These are phyloP conservation scores for Nowakowskiella sp. DNA, from an alignment of 192 early-diverging fungal species.

Conservation along the genomic window DNA sequence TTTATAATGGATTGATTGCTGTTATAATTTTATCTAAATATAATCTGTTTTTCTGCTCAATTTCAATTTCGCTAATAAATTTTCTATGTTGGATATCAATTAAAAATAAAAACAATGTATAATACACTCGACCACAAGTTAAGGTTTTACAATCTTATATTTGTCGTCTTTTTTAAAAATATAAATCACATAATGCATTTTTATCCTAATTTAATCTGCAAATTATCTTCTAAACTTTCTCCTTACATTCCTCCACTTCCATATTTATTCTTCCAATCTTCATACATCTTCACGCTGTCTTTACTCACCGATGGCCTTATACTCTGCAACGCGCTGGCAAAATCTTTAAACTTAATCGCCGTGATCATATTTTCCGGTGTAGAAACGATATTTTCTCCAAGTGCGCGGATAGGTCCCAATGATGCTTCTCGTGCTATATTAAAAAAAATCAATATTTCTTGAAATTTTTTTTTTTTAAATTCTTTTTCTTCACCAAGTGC, in stretches of 20 bases:
- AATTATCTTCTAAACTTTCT: too few relatives aligned
- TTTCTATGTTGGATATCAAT: too few relatives aligned
- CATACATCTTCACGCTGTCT: slow-evolving; percentile 21
- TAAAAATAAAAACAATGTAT: too few relatives aligned
- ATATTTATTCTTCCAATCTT: slow-evolving; percentile 35
- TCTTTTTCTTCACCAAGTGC: slow-evolving; percentile 30
- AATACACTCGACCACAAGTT: too few relatives aligned
- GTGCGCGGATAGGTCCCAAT: slow-evolving; percentile 38
- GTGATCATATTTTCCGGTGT: slow-evolving; percentile 28
- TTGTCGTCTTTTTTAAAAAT: too few relatives aligned
- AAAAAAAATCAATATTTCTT: neutral
- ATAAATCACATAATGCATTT: too few relatives aligned
- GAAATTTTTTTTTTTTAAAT: neutral
- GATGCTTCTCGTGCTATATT: slow-evolving; percentile 43
- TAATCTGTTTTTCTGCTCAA: too few relatives aligned
- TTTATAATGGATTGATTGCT: too few relatives aligned
- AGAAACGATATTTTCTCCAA: slow-evolving; percentile 33
- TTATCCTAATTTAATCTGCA: too few relatives aligned
- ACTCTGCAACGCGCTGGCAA: slow-evolving; percentile 21
- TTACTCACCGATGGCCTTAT: slow-evolving; percentile 38
- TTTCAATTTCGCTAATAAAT: too few relatives aligned
- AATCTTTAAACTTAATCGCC: slow-evolving; percentile 31
- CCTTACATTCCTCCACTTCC: slow-evolving; percentile 15
- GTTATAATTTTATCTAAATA: too few relatives aligned
- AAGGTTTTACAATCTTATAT: too few relatives aligned